A percentile compares a stretch with the other conserved stretches of the same genome.
These are phyloP conservation scores for Bonia amplexicaulis DNA, from an alignment of 176 grass and related monocot species.

Conservation along the genomic window DNA sequence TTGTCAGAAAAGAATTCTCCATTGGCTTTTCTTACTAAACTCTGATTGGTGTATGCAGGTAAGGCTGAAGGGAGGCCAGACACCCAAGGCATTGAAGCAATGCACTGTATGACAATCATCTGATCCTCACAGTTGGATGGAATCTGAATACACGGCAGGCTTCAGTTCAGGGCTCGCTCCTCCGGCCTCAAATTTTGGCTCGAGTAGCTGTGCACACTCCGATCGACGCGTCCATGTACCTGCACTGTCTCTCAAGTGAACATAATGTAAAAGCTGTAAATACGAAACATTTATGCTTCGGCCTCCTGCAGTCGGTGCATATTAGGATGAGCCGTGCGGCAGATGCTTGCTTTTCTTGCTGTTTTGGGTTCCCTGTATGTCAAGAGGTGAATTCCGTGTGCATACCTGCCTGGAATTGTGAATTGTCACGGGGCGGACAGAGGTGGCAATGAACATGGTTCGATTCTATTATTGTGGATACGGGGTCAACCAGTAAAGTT, in stretches of 20 bases:
- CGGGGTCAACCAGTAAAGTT: too few species aligned
- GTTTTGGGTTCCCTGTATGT: not conserved
- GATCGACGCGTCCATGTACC: not conserved
- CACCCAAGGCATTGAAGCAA: conserved; percentile 49
- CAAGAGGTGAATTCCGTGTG: not conserved
- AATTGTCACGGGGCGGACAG: not conserved
- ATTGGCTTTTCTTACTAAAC: not conserved
- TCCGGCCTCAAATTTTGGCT: conserved; percentile 34
- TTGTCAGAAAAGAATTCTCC: too few species aligned
- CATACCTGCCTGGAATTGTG: conserved; percentile 6
- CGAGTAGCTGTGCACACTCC: conserved; percentile 19
- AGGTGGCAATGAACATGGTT: not conserved
- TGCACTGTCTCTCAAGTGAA: not conserved
- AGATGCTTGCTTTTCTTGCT: not conserved
- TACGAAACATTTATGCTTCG: conserved; percentile 41
- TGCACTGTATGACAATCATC: conserved; percentile 22
- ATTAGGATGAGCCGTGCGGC: conserved; percentile 42
- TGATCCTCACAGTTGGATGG: not conserved
- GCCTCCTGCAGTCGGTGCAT: conserved; percentile 45
- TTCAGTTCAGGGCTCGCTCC: not conserved
- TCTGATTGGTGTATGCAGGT: conserved; percentile 17
- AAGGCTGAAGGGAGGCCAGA: conserved; percentile 44
- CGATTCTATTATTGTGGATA: too few species aligned
- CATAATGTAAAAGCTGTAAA: conserved; percentile 26
- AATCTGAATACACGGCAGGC: not conserved